These are phyloP conservation scores for Ogataea zsoltii DNA, from an alignment of 805 yeast genomes.

Conservation along the genomic window DNA sequence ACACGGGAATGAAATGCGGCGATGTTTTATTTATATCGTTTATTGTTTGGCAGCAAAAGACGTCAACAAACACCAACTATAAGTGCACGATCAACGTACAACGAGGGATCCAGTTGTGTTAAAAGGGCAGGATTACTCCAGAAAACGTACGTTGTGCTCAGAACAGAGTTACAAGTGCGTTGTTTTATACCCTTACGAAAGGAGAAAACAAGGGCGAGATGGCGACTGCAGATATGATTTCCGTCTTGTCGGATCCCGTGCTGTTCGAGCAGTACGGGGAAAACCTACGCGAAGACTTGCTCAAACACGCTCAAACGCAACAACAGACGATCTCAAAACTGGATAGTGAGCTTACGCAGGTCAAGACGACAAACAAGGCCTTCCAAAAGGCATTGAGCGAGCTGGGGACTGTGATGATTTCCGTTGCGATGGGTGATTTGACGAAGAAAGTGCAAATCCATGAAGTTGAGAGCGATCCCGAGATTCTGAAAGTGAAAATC, in stretches of 20 bases:
- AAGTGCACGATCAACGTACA: no score
- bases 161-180: neutral
- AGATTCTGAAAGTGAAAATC: slow-evolving; percentile 73
- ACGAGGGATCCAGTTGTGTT: no score
- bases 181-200: neutral
- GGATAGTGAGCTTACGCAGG: slow-evolving; percentile 16
- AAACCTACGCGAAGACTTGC: slow-evolving; percentile 19
- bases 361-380: slow-evolving; percentile 59
- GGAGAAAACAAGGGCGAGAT: neutral
- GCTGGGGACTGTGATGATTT: slow-evolving; percentile 82
- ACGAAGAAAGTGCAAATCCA: slow-evolving; percentile 78
- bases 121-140: no score
- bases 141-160: no score
- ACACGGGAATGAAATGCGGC: no score
- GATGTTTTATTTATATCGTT: no score
- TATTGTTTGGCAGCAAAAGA: no score
- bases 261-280: slow-evolving; percentile 24
- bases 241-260: slow-evolving; percentile 24
- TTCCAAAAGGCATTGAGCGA: slow-evolving; percentile 72
- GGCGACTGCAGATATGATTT: slow-evolving; percentile 17
- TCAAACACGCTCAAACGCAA: slow-evolving; percentile 14
- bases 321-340: slow-evolving; percentile 20
- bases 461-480: slow-evolving; percentile 72
- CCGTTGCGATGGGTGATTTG: slow-evolving; percentile 87
- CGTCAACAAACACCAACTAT: no score